Evolutionary conservation across 345 rosid species (phyloP).

Genomic region (Jatropha curcas): DNA sequence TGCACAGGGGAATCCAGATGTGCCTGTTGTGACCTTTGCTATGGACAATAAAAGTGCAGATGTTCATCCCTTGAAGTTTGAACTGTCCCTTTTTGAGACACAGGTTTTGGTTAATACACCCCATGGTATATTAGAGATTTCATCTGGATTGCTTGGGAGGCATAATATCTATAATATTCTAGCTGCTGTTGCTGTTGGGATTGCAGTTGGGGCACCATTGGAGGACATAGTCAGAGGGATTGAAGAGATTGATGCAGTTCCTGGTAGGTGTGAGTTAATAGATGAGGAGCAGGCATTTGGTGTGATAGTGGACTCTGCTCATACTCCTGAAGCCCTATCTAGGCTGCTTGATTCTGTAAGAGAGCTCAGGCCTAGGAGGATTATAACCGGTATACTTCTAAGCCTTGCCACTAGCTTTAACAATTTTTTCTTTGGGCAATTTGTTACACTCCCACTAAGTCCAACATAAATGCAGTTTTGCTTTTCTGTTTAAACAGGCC

Average conservation of each 20-base stretch:
- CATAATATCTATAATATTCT: constrained; percentile 89
- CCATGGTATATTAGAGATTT: constrained; percentile 81
- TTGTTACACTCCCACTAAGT: not conserved
- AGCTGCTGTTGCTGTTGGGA: constrained; percentile 90
- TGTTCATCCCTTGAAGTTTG: constrained; percentile 83
- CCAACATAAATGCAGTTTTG: not conserved
- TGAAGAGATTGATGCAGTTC: constrained; percentile 93
- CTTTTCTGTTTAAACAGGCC: not conserved
- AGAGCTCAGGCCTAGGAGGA: constrained; percentile 81
- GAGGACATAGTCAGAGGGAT: constrained; percentile 93
- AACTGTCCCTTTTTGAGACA: constrained; percentile 88
- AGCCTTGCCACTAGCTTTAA: not conserved
- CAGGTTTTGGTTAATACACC: constrained; percentile 91
- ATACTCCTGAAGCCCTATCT: constrained; percentile 80
- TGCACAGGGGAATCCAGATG: constrained; percentile 66
- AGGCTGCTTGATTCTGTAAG: constrained; percentile 83
- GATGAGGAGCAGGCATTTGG: constrained; percentile 96
- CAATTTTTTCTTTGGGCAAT: not conserved
- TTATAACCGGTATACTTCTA: constrained; percentile 71
- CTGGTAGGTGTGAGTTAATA: constrained; percentile 91
- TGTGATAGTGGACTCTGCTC: constrained; percentile 85
- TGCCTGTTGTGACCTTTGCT: constrained; percentile 87
- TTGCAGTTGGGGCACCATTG: constrained; percentile 92
- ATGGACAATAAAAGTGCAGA: constrained; percentile 86
- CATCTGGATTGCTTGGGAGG: constrained; percentile 85